These are phyloP conservation scores for Sphagnum contortum DNA, from an alignment of 225 moss, liverwort and hornwort species.

Conservation along the genomic window DNA sequence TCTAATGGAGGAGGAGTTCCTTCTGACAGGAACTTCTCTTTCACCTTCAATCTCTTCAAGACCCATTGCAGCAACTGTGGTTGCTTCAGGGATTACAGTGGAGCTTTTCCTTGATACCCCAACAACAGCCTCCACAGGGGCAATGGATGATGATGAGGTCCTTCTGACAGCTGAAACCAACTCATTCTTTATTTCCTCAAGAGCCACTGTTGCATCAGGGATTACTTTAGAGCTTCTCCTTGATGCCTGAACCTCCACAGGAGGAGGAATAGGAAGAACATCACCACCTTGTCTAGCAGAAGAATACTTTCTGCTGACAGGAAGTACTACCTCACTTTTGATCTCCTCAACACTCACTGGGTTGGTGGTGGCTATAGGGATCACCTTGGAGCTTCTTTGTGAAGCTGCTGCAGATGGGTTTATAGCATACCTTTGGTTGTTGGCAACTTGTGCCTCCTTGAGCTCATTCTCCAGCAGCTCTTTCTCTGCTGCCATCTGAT, in stretches of 20 bases:
- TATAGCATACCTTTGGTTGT: conserved; percentile 12
- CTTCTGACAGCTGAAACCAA: no score
- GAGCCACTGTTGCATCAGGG: no score
- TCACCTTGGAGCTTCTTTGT: no score
- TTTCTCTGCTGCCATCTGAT: conserved; percentile 22
- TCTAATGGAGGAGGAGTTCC: conserved; percentile 6
- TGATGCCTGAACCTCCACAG: conserved; percentile 7
- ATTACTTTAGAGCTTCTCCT: conserved; percentile 6
- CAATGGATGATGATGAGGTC: no score
- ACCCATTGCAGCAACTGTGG: neutral
- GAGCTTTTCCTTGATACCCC: neutral
- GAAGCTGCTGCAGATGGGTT: no score
- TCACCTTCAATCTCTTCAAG: neutral
- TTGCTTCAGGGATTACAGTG: neutral
- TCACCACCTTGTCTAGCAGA: no score
- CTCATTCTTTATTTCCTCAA: no score
- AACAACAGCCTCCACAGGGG: no score
- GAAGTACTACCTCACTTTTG: no score
- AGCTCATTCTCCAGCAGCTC: conserved; percentile 19
- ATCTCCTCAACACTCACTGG: no score
- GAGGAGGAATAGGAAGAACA: neutral
- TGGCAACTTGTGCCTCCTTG: conserved; percentile 24
- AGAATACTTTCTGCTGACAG: no score
- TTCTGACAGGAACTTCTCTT: neutral
- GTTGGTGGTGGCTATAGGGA: no score